A percentile compares a stretch with the other conserved stretches of the same genome.
Evolutionary conservation across 1,284 basidiomycete genomes (phyloP).

Genomic region (Moesziomyces globuligerus): DNA sequence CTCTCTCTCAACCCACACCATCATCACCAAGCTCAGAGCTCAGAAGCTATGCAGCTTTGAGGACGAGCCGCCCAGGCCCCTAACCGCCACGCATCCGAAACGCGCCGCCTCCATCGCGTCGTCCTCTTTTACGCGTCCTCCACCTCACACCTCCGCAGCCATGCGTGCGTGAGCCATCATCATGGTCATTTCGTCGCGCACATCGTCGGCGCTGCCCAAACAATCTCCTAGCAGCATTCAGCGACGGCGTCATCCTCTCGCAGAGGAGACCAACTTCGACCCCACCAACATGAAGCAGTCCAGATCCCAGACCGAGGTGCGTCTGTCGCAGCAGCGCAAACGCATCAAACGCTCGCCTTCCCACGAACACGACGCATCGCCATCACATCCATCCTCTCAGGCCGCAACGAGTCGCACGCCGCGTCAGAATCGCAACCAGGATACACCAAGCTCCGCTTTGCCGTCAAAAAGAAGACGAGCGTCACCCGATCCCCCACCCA

Average conservation of each 20-base stretch:
- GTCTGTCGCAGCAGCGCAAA: constrained; percentile 6
- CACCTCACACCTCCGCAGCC: neutral
- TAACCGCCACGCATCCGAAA: too few relatives aligned
- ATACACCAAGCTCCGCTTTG: constrained; percentile 9
- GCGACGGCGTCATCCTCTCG: constrained; percentile 1
- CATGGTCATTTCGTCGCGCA: neutral
- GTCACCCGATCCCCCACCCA: neutral
- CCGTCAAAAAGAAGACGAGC: constrained; percentile 17
- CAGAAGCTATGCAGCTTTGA: neutral
- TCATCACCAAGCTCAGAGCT: neutral
- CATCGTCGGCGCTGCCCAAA: neutral
- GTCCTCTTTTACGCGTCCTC: neutral
- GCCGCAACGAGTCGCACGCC: constrained; percentile 9
- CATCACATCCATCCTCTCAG: constrained; percentile 6
- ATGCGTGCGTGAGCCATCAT: neutral
- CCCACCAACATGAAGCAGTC: constrained; percentile 18
- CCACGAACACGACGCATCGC: neutral
- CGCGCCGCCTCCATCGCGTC: too few relatives aligned
- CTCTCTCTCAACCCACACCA: neutral
- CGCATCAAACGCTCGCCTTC: constrained; percentile 30
- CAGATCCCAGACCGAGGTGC: constrained; percentile 10
- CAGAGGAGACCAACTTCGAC: constrained; percentile 22
- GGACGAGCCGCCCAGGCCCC: too few relatives aligned
- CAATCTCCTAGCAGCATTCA: neutral
- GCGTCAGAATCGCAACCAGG: neutral